Conservation (phyloP, 2,329 filamentous ascomycete genomes). For the Phaeosphaeriaceae sp. region DNA sequence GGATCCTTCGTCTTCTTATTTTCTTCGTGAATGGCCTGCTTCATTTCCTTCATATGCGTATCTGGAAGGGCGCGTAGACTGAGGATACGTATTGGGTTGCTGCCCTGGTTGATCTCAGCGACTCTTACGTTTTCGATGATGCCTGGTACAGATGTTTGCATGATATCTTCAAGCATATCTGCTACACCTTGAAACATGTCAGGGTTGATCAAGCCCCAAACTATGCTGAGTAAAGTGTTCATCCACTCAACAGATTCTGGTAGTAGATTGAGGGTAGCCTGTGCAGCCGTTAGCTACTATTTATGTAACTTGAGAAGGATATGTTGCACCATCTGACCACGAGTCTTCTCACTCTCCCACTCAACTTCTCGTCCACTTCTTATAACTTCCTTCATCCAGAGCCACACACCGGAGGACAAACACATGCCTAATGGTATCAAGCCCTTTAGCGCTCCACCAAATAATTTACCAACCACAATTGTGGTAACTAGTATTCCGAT, state of each 20-base stretch:
- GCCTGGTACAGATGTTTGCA: slow-evolving; percentile 91
- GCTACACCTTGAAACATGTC: slow-evolving; percentile 92
- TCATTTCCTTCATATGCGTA: slow-evolving; percentile 78
- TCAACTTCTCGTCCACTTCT: slow-evolving; percentile 81
- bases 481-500: slow-evolving; percentile 74
- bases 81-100: slow-evolving; percentile 85
- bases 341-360: slow-evolving; percentile 85
- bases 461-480: slow-evolving; percentile 76
- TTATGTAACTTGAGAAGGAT: not conserved
- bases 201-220: slow-evolving; percentile 92
- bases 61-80: slow-evolving; percentile 88
- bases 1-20: slow-evolving; percentile 83
- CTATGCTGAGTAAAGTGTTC: slow-evolving; percentile 82
- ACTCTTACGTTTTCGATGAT: slow-evolving; percentile 94
- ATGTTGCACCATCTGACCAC: slow-evolving; percentile 73
- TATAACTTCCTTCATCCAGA: slow-evolving; percentile 90
- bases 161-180: slow-evolving; percentile 94
- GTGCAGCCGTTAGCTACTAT: slow-evolving; percentile 2
- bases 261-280: slow-evolving; percentile 84
- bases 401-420: slow-evolving; percentile 77
- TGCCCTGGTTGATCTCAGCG: slow-evolving; percentile 92
- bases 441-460: slow-evolving; percentile 78
- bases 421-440: slow-evolving; percentile 76
- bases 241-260: slow-evolving; percentile 94
- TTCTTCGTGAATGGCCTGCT: slow-evolving; percentile 77